Evolutionary conservation across 2,329 filamentous ascomycete species (phyloP).

Genomic region (Aspergillus eucalypticola): DNA sequence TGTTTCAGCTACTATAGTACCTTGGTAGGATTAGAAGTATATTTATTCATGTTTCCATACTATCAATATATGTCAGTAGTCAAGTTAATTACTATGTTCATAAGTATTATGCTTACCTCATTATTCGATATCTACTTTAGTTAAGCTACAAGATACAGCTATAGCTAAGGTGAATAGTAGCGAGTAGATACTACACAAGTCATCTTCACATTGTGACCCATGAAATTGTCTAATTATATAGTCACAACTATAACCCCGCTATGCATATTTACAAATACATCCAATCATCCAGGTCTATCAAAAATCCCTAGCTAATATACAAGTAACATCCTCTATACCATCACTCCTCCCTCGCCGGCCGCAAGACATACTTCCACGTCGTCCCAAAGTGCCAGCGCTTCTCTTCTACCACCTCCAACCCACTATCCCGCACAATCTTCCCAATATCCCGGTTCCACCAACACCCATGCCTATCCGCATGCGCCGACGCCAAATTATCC

Average conservation of each 20-base stretch:
- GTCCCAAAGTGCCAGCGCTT: slow-evolving; percentile 52
- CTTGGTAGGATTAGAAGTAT: too few species aligned
- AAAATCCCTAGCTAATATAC: slow-evolving; percentile 1
- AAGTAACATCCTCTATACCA: background rate
- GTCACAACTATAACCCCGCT: background rate
- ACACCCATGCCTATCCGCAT: slow-evolving; percentile 54
- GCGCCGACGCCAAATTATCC: slow-evolving; percentile 49
- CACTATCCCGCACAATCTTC: slow-evolving; percentile 49
- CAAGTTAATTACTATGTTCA: too few species aligned
- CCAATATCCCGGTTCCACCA: slow-evolving; percentile 57
- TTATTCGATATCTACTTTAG: too few species aligned
- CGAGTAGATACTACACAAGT: too few species aligned
- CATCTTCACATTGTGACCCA: background rate
- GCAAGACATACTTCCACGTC: slow-evolving; percentile 48
- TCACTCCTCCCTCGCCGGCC: slow-evolving; percentile 24
- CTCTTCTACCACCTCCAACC: slow-evolving; percentile 49
- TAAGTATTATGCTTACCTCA: too few species aligned
- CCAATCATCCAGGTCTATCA: background rate
- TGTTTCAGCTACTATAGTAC: too few species aligned
- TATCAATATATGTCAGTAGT: too few species aligned
- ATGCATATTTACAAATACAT: background rate
- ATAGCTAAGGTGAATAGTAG: too few species aligned
- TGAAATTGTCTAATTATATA: background rate
- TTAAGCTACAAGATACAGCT: too few species aligned
- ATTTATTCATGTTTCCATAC: too few species aligned